Percentiles rank a stretch among this genome's conserved stretches.
Evolutionary conservation across 2,329 filamentous ascomycete genomes (phyloP).

Genomic region (Cercospora beticola): DNA sequence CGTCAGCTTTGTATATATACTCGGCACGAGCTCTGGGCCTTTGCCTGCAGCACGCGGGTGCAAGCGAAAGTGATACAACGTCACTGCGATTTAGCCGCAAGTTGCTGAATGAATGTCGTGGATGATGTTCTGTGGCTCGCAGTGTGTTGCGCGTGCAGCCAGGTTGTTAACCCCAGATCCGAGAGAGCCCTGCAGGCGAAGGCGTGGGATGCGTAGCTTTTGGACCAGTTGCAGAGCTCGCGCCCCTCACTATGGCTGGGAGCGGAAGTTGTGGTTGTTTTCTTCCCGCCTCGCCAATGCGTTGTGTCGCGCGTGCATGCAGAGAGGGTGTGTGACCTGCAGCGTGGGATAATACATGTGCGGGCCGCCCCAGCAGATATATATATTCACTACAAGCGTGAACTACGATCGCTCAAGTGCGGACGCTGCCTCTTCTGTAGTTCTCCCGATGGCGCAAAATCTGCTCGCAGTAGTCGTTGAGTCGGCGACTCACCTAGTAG

Average conservation of each 20-base stretch:
- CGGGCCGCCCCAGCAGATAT: slow-evolving; percentile 18
- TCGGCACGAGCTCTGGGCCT: neutral
- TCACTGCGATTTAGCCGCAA: slow-evolving; percentile 19
- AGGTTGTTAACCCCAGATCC: slow-evolving; percentile 6
- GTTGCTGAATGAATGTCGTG: slow-evolving; percentile 14
- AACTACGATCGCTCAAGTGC: neutral
- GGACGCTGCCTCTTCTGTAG: neutral
- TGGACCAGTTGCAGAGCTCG: slow-evolving; percentile 19
- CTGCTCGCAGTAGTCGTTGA: neutral
- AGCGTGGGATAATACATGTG: slow-evolving; percentile 31
- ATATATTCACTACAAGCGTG: neutral
- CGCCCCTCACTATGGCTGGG: slow-evolving; percentile 18
- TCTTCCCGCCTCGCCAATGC: slow-evolving; percentile 12
- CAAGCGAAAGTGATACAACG: slow-evolving; percentile 17
- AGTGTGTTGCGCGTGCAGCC: slow-evolving; percentile 5
- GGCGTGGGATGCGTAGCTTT: slow-evolving; percentile 25
- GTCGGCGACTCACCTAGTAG: slow-evolving; percentile 5
- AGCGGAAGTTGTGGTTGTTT: slow-evolving; percentile 12
- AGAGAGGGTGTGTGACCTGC: slow-evolving; percentile 27
- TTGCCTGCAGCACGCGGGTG: neutral
- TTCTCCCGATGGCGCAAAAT: neutral
- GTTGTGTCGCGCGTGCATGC: slow-evolving; percentile 12
- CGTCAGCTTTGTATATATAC: slow-evolving; percentile 6
- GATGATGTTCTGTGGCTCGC: slow-evolving; percentile 12
- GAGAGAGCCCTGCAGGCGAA: neutral